These are phyloP conservation scores for Skeletonema marinoi DNA, from an alignment of 108 stramenopile genomes.

Conservation along the genomic window DNA sequence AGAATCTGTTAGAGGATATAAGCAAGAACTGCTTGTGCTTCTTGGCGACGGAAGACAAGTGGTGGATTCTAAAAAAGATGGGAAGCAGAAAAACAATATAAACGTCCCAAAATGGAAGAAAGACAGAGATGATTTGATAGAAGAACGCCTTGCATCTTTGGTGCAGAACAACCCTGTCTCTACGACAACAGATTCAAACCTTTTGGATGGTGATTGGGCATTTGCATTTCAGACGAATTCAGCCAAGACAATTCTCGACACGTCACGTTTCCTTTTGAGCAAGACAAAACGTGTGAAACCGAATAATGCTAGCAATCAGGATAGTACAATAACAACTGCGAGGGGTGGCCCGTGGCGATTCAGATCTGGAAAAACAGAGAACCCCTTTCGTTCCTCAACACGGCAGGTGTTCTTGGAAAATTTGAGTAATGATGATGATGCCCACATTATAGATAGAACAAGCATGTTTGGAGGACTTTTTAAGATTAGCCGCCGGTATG, in stretches of 20 bases:
- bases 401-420: constrained; percentile 62
- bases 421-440: constrained; percentile 54
- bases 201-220: constrained; percentile 64
- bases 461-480: constrained; percentile 48
- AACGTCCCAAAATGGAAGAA: constrained; percentile 27
- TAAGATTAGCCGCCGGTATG: constrained; percentile 33
- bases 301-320: background rate
- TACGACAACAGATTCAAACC: constrained; percentile 71
- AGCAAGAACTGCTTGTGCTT: constrained; percentile 55
- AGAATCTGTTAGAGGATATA: constrained; percentile 55
- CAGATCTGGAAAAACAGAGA: constrained; percentile 44
- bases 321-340: background rate
- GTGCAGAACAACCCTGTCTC: constrained; percentile 67
- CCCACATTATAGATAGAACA: constrained; percentile 53
- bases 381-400: constrained; percentile 49
- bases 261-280: constrained; percentile 54
- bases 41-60: constrained; percentile 49
- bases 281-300: constrained; percentile 37
- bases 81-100: background rate
- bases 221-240: constrained; percentile 65
- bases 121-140: constrained; percentile 54
- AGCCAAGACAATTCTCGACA: constrained; percentile 48
- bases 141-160: constrained; percentile 59
- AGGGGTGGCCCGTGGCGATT: constrained; percentile 47
- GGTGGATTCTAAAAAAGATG: constrained; percentile 2